A percentile compares a stretch with the other conserved stretches of the same genome.
Evolutionary conservation across 768 basidiomycete genomes (phyloP).

Genomic region (Lactarius sanguifluus): DNA sequence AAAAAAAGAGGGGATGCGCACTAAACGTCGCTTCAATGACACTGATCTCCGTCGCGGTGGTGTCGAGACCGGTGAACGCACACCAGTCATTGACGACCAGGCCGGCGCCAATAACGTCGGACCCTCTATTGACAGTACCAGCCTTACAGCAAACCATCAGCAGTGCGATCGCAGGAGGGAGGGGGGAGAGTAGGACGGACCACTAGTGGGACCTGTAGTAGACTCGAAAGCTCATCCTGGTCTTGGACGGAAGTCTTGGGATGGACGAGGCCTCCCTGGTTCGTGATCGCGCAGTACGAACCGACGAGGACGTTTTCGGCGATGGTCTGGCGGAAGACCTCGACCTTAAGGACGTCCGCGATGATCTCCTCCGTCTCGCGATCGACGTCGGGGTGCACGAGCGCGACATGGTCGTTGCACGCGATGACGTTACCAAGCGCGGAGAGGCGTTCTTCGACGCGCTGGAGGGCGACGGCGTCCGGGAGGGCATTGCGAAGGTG

Average conservation of each 20-base stretch:
- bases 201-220: conserved; percentile 93
- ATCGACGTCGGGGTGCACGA: conserved; percentile 97
- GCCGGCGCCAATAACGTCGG: conserved; percentile 96
- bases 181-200: conserved; percentile 49
- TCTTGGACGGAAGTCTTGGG: conserved; percentile 97
- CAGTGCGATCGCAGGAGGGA: not conserved
- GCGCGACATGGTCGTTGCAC: conserved; percentile 97
- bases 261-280: conserved; percentile 97
- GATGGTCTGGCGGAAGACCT: conserved; percentile 97
- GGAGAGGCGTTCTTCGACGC: conserved; percentile 95
- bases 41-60: conserved; percentile 98
- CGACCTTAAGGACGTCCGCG: conserved; percentile 97
- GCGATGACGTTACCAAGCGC: conserved; percentile 98
- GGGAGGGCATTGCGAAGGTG: conserved; percentile 96
- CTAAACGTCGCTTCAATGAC: conserved; percentile 98
- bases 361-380: conserved; percentile 99
- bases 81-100: conserved; percentile 99
- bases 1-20: conserved; percentile 44
- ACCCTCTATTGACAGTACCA: conserved; percentile 97
- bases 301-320: conserved; percentile 97
- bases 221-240: conserved; percentile 92
- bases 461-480: conserved; percentile 89
- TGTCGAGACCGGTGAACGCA: conserved; percentile 98
- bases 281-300: conserved; percentile 91
- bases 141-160: conserved; percentile 51